Evolutionary conservation across 306 rosid genomes (phyloP), one percentile per base, ranked within the genome.

Genomic region (Prunus salicina): DNA sequence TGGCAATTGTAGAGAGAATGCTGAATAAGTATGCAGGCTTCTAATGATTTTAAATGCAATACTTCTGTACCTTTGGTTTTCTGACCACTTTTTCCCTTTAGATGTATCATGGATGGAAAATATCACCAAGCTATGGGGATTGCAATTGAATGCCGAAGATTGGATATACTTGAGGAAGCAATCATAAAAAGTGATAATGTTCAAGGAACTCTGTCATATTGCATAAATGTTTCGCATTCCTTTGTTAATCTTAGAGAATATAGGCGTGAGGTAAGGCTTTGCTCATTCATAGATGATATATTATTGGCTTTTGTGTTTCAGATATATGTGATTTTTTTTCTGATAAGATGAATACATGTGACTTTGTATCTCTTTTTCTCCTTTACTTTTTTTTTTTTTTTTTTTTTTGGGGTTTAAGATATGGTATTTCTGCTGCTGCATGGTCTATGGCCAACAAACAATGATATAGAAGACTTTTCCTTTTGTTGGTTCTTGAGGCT

Each of bases 141-240:
- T 81, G 93, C 93, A 71, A 87, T 90, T 67, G 97, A 93, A 82
- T 93, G 97, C 87, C 83, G 91, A 77, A 91, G 97, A 78, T 86
- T 93, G 83, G 98, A 93, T 88, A 93, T 90, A 86, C 89, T 93
- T 12, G 98, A 93, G 90, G 97, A 93, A 86, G 98, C 94, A 41
- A 89, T 93, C 76, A 91, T 88, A 16, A 90, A 67, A 87, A 87
- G 98, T 85, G 98, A 93, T 77, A 88, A 91, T 62, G 80, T 93
- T 74, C 94, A 90, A n/a, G 98, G 98, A 81, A 90, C 96, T 79
- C 76, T 81, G 32, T 88, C 97, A 28, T 93, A 91, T 86, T 93
- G 98, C 88, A 87, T 91, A 52, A 73, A 86, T 57, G 86, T 93
- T 78, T 93, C 98, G 57, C 93, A 93, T 86, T 86, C 96, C 82